Percentiles rank a stretch among this genome's conserved stretches.
These are phyloP conservation scores for Gryganskiella cystojenkinii DNA, from an alignment of 192 early-diverging fungal species.

Conservation along the genomic window DNA sequence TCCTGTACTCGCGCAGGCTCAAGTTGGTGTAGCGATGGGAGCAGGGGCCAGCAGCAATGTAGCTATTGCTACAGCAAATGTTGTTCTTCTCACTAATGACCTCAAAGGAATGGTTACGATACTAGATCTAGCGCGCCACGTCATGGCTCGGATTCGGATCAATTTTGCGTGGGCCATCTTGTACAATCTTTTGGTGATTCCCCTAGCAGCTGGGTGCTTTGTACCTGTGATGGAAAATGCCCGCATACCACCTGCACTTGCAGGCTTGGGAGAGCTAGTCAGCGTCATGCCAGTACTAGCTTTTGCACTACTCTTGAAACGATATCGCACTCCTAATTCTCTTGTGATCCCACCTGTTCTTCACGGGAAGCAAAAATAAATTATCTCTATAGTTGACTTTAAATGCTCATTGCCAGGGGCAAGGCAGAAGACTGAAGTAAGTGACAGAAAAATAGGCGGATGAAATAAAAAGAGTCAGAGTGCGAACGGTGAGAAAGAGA, in stretches of 20 bases:
- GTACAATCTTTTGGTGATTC: constrained; percentile 86
- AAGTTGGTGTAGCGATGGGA: constrained; percentile 87
- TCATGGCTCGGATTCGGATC: constrained; percentile 77
- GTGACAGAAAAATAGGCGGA: too few species aligned
- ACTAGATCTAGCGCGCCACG: constrained; percentile 71
- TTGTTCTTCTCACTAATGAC: constrained; percentile 80
- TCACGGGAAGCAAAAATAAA: too few species aligned
- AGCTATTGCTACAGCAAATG: constrained; percentile 86
- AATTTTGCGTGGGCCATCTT: constrained; percentile 89
- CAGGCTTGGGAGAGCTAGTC: constrained; percentile 67
- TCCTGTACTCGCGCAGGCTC: constrained; percentile 84
- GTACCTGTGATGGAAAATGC: constrained; percentile 58
- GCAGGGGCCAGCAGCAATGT: constrained; percentile 85
- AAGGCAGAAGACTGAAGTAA: too few species aligned
- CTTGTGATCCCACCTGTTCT: too few species aligned
- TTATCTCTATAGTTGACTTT: too few species aligned
- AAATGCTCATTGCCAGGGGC: too few species aligned
- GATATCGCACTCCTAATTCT: not conserved
- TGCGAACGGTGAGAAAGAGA: too few species aligned
- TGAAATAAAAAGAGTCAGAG: too few species aligned
- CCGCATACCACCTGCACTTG: constrained; percentile 72
- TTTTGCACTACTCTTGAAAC: constrained; percentile 5
- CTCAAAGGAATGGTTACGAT: constrained; percentile 77
- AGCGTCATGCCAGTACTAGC: constrained; percentile 10
- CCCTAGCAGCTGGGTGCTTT: constrained; percentile 85